These are phyloP conservation scores for Colletotrichum truncatum DNA, from an alignment of 2,329 filamentous ascomycete genomes.

Conservation along the genomic window DNA sequence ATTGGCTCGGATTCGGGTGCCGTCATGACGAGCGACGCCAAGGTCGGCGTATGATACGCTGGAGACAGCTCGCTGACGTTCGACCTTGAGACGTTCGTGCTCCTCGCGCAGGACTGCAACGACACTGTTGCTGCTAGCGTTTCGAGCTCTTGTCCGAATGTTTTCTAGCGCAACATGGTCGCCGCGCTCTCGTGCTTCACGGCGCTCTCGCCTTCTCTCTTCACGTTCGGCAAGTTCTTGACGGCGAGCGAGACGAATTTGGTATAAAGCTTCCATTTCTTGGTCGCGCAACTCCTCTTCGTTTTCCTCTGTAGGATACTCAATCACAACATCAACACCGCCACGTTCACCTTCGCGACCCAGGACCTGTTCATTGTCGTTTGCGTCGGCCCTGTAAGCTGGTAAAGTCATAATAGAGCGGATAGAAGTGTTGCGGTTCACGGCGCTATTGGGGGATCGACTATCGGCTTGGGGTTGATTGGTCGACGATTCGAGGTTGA, in stretches of 20 bases:
- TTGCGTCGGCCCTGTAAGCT: conserved; percentile 78
- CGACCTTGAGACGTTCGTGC: conserved; percentile 64
- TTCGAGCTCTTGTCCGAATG: conserved; percentile 66
- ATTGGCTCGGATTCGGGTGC: conserved; percentile 77
- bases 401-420: conserved; percentile 96
- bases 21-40: conserved; percentile 80
- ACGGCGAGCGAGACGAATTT: conserved; percentile 83
- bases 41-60: conserved; percentile 81
- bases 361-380: conserved; percentile 82
- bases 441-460: conserved; percentile 44
- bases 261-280: conserved; percentile 93
- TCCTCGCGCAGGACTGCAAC: conserved; percentile 68
- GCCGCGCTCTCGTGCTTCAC: conserved; percentile 76
- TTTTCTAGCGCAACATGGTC: conserved; percentile 76
- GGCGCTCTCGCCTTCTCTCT: conserved; percentile 73
- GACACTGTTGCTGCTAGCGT: conserved; percentile 56
- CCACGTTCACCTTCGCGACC: conserved; percentile 90
- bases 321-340: conserved; percentile 90
- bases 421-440: conserved; percentile 86
- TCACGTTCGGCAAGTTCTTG: conserved; percentile 81
- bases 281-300: conserved; percentile 82
- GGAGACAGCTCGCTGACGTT: conserved; percentile 74
- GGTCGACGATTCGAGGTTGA: conserved; percentile 27
- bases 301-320: conserved; percentile 82
- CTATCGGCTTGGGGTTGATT: conserved; percentile 32